phyloP scores from a whole-genome alignment of 371 early-diverging fungal species.

The Mortierella sp. region DNA sequence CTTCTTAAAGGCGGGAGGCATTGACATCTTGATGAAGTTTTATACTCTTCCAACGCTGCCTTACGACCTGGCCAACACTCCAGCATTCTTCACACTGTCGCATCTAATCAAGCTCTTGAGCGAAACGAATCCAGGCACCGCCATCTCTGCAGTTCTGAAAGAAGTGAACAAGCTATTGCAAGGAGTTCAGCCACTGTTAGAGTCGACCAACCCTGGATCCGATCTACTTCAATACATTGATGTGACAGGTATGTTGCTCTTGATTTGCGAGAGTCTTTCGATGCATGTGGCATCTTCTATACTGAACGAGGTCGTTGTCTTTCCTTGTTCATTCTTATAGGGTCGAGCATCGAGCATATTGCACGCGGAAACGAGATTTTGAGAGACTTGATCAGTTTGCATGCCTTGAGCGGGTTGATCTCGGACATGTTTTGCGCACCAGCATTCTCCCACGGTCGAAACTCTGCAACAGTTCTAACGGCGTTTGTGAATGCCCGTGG shows the following conservation, averaged over 20 bases:
- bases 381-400: slow-evolving; percentile 69
- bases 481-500: slow-evolving; percentile 66
- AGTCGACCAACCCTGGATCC: slow-evolving; percentile 23
- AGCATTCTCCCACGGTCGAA: slow-evolving; percentile 72
- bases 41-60: slow-evolving; percentile 77
- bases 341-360: slow-evolving; percentile 59
- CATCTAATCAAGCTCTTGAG: slow-evolving; percentile 78
- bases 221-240: slow-evolving; percentile 36
- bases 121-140: slow-evolving; percentile 68
- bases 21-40: slow-evolving; percentile 70
- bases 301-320: no score
- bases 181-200: slow-evolving; percentile 42
- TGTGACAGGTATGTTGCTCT: no score
- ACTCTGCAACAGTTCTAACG: slow-evolving; percentile 66
- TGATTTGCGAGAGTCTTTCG: no score
- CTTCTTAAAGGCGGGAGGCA: slow-evolving; percentile 77
- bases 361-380: slow-evolving; percentile 66
- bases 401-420: slow-evolving; percentile 73
- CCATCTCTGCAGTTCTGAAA: slow-evolving; percentile 56
- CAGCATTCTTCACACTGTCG: slow-evolving; percentile 73
- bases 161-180: slow-evolving; percentile 60
- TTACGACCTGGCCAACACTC: slow-evolving; percentile 77
- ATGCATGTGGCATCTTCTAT: no score
- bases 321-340: no score
- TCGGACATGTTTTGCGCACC: slow-evolving; percentile 80